Evolutionary conservation across 2,329 filamentous ascomycete species (phyloP).

Genomic region (Chaetothyriales sp.): DNA sequence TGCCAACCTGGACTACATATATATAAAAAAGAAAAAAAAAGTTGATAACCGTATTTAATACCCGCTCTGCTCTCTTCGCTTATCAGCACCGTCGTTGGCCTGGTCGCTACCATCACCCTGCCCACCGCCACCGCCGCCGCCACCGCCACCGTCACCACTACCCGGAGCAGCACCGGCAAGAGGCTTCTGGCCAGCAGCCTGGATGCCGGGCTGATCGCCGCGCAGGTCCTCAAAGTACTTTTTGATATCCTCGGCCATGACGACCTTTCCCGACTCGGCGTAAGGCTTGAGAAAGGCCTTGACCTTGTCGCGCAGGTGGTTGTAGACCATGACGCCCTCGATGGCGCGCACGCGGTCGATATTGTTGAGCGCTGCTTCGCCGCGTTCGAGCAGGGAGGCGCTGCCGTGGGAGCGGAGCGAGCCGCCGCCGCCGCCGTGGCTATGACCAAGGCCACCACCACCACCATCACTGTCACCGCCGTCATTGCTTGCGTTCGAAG

Average conservation of each 20-base stretch:
- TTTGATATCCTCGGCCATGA: slow-evolving; percentile 92
- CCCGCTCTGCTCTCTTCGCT: slow-evolving; percentile 7
- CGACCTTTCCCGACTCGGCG: slow-evolving; percentile 73
- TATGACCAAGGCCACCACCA: slow-evolving; percentile 11
- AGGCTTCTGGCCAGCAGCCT: slow-evolving; percentile 37
- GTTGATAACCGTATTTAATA: slow-evolving; percentile 3
- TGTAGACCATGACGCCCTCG: slow-evolving; percentile 96
- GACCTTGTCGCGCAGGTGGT: slow-evolving; percentile 88
- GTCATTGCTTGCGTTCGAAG: slow-evolving; percentile 38
- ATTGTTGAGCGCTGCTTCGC: slow-evolving; percentile 79
- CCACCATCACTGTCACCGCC: slow-evolving; percentile 22
- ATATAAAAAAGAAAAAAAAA: too few species aligned
- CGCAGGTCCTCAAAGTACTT: slow-evolving; percentile 86
- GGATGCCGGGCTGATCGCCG: slow-evolving; percentile 65
- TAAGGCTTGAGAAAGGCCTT: slow-evolving; percentile 89
- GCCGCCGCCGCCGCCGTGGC: slow-evolving; percentile 27
- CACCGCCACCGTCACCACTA: not conserved
- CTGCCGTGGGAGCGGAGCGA: slow-evolving; percentile 47
- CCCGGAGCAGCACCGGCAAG: slow-evolving; percentile 1
- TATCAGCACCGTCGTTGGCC: not conserved
- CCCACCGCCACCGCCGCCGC: too few species aligned
- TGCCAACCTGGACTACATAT: too few species aligned
- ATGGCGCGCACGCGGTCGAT: slow-evolving; percentile 88
- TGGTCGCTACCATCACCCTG: not conserved
- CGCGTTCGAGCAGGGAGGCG: slow-evolving; percentile 73